Evolutionary conservation across 345 rosid genomes (phyloP).

Genomic region (Populus euphratica): DNA sequence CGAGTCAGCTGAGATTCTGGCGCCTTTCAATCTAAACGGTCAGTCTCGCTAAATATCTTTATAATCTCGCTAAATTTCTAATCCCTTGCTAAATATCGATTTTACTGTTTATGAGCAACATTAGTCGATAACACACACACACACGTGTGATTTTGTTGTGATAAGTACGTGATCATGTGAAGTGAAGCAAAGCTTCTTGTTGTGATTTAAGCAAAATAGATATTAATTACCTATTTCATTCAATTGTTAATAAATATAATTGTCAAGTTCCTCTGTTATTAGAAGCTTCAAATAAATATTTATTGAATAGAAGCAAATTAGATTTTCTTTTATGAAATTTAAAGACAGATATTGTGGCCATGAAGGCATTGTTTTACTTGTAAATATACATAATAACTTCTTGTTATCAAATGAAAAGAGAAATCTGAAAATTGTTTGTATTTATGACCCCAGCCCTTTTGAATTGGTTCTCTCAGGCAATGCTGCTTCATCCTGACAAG

Average conservation of each 20-base stretch:
- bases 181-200: neutral
- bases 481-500: slow-evolving; percentile 98
- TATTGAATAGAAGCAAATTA: neutral
- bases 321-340: neutral
- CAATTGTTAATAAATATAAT: neutral
- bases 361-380: neutral
- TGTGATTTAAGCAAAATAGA: neutral
- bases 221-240: neutral
- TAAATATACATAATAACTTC: slow-evolving; percentile 3
- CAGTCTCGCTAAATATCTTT: neutral
- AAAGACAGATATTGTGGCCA: neutral
- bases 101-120: neutral
- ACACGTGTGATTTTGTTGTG: too few relatives aligned
- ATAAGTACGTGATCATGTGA: neutral
- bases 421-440: slow-evolving; percentile 5
- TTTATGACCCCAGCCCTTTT: slow-evolving; percentile 7
- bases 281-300: neutral
- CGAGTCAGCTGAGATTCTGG: slow-evolving; percentile 68
- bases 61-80: neutral
- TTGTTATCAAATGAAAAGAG: neutral
- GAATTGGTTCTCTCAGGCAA: slow-evolving; percentile 57
- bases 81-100: neutral
- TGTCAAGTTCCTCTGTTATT: neutral
- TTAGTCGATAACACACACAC: neutral
- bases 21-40: slow-evolving; percentile 56